These are phyloP conservation scores for Neurospora crassa DNA, from an alignment of 2,329 filamentous ascomycete genomes.

Conservation along the genomic window DNA sequence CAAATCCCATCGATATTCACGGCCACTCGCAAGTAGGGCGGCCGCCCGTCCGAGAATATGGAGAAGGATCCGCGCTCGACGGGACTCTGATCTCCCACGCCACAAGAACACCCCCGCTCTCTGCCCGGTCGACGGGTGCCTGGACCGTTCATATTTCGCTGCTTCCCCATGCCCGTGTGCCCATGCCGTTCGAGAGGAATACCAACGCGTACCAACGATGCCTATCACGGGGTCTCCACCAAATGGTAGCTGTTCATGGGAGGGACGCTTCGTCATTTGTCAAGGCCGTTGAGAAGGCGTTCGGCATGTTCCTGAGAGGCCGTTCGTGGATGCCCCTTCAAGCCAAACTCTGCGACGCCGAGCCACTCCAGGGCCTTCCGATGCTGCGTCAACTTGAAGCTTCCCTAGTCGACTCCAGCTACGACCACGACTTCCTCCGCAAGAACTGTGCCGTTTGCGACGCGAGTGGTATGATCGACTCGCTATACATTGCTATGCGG, in stretches of 20 bases:
- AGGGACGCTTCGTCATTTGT: slow-evolving; percentile 39
- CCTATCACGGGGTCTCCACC: slow-evolving; percentile 49
- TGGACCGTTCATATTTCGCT: slow-evolving; percentile 55
- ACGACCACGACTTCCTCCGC: slow-evolving; percentile 42
- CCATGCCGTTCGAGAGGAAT: slow-evolving; percentile 53
- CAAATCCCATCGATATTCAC: slow-evolving; percentile 8
- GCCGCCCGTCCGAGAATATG: slow-evolving; percentile 4
- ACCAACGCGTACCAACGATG: slow-evolving; percentile 52
- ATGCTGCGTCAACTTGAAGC: slow-evolving; percentile 47
- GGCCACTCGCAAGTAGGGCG: neutral
- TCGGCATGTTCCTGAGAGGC: slow-evolving; percentile 38
- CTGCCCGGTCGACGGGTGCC: slow-evolving; percentile 23
- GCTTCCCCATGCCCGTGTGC: slow-evolving; percentile 41
- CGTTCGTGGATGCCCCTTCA: slow-evolving; percentile 49
- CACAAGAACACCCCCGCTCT: slow-evolving; percentile 7
- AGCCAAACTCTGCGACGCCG: slow-evolving; percentile 47
- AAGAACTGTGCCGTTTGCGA: slow-evolving; percentile 47
- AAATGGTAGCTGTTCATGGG: slow-evolving; percentile 44
- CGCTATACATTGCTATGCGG: slow-evolving; percentile 49
- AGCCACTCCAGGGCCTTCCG: slow-evolving; percentile 43
- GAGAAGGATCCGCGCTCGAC: slow-evolving; percentile 13
- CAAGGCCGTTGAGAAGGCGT: slow-evolving; percentile 38
- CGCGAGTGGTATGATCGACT: slow-evolving; percentile 44
- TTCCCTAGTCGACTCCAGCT: slow-evolving; percentile 30
- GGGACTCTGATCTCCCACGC: slow-evolving; percentile 4